Percentiles rank a stretch among this genome's conserved stretches.
Evolutionary conservation across 768 basidiomycete genomes (phyloP).

Genomic region (Mycena alexandri): DNA sequence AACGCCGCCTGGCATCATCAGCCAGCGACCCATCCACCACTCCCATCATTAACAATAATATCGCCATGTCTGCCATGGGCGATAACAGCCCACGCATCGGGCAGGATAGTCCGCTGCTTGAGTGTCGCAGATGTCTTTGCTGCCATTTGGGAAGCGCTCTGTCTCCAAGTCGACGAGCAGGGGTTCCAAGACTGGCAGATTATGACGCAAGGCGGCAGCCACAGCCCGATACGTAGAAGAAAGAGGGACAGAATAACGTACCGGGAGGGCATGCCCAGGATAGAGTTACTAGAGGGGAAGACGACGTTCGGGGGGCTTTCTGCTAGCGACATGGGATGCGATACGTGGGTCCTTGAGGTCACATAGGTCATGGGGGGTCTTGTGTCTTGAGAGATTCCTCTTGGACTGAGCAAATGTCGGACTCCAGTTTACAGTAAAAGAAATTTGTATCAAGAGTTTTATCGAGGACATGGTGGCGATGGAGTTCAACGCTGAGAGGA

Average conservation of each 20-base stretch:
- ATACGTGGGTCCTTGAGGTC: slow-evolving; percentile 27
- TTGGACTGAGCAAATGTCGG: too few species aligned
- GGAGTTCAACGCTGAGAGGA: too few species aligned
- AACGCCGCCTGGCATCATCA: slow-evolving; percentile 11
- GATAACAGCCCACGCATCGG: slow-evolving; percentile 36
- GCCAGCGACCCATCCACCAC: slow-evolving; percentile 27
- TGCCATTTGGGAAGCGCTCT: slow-evolving; percentile 24
- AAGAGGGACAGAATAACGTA: background rate
- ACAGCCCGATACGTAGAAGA: background rate
- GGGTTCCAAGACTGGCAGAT: slow-evolving; percentile 14
- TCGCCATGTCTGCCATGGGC: slow-evolving; percentile 29
- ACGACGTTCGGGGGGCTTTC: slow-evolving; percentile 31
- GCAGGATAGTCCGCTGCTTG: slow-evolving; percentile 22
- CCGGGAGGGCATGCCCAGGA: slow-evolving; percentile 27
- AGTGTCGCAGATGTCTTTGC: slow-evolving; percentile 29
- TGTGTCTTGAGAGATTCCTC: too few species aligned
- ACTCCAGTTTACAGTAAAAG: too few species aligned
- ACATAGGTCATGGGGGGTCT: background rate
- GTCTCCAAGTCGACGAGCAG: slow-evolving; percentile 15
- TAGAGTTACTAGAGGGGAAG: slow-evolving; percentile 29
- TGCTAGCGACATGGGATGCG: slow-evolving; percentile 20
- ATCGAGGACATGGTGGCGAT: too few species aligned
- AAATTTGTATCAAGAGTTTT: too few species aligned
- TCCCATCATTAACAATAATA: slow-evolving; percentile 37
- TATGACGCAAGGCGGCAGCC: slow-evolving; percentile 7